Conservation (phyloP, 2,329 filamentous ascomycete species). For the Colletotrichum somersetense region DNA sequence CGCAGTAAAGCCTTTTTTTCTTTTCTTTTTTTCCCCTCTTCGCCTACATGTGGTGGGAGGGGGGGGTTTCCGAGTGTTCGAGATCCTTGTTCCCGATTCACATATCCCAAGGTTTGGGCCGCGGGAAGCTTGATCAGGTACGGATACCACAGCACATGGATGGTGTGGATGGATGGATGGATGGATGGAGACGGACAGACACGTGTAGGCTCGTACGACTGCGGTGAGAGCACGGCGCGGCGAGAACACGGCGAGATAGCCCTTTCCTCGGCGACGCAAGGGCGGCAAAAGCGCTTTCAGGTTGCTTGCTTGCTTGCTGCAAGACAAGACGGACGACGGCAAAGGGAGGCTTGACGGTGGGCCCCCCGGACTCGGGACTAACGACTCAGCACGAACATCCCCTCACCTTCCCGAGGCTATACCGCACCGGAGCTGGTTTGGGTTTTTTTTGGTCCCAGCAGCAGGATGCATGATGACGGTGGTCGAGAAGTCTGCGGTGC, state of each 20-base stretch:
- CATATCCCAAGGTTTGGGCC: neutral
- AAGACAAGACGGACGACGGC: too few species aligned
- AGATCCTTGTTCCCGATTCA: neutral
- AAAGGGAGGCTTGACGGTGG: too few species aligned
- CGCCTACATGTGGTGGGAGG: neutral
- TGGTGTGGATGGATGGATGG: neutral
- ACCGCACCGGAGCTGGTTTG: too few species aligned
- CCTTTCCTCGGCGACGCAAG: too few species aligned
- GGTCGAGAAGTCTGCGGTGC: neutral
- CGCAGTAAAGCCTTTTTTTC: neutral
- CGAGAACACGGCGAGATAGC: neutral
- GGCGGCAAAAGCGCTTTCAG: too few species aligned
- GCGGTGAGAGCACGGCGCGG: neutral
- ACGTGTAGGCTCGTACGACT: neutral
- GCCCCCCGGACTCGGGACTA: too few species aligned
- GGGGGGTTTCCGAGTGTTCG: neutral
- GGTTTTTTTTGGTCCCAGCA: neutral
- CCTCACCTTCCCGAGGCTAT: too few species aligned
- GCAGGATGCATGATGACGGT: constrained; percentile 14
- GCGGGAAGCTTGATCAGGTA: too few species aligned
- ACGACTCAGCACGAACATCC: too few species aligned
- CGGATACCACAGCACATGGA: too few species aligned
- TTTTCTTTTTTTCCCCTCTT: too few species aligned
- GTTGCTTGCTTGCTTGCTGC: too few species aligned
- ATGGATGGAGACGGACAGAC: neutral